Evolutionary conservation across 345 rosid species (phyloP).

Genomic region (Boechera stricta): DNA sequence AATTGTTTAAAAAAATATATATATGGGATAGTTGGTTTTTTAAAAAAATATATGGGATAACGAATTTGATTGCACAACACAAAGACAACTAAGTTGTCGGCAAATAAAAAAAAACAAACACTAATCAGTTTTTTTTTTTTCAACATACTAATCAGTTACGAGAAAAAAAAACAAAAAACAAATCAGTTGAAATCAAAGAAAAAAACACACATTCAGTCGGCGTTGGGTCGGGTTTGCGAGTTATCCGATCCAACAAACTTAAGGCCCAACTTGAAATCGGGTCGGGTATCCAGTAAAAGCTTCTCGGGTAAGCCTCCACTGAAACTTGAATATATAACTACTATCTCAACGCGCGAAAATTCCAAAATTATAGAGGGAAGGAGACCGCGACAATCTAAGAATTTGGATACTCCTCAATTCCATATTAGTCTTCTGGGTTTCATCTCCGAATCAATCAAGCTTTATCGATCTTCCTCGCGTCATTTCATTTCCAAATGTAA

Average conservation of each 20-base stretch:
- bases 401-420: background rate
- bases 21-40: too few species aligned
- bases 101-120: too few species aligned
- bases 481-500: conserved; percentile 9
- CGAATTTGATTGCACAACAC: too few species aligned
- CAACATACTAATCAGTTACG: too few species aligned
- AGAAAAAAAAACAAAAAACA: too few species aligned
- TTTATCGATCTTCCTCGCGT: conserved; percentile 5
- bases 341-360: conserved; percentile 37
- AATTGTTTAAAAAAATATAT: too few species aligned
- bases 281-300: conserved; percentile 39
- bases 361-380: conserved; percentile 38
- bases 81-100: too few species aligned
- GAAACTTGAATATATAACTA: conserved; percentile 18
- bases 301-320: conserved; percentile 38
- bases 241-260: background rate
- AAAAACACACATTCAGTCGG: background rate
- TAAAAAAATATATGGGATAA: too few species aligned
- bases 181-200: background rate
- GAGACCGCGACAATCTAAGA: conserved; percentile 2
- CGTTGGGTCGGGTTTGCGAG: background rate
- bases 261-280: conserved; percentile 9
- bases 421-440: background rate
- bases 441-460: background rate
- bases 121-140: too few species aligned